Evolutionary conservation across 192 early-diverging fungal species (phyloP).

Genomic region (Dispira simplex): DNA sequence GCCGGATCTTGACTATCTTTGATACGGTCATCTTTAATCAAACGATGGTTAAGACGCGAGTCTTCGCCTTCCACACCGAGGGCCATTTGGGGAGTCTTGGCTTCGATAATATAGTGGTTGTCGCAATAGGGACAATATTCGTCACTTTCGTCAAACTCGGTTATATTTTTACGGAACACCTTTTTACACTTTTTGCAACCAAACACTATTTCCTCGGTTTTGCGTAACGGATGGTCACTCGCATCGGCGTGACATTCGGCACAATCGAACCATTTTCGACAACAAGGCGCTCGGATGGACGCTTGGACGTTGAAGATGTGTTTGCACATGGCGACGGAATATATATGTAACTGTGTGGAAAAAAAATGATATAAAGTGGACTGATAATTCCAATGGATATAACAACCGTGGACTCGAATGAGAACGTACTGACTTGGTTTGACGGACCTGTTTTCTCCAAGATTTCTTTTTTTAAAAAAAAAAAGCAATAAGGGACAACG

Average conservation of each 20-base stretch:
- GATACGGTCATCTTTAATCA: slow-evolving; percentile 35
- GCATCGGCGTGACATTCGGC: slow-evolving; percentile 83
- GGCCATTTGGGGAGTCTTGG: slow-evolving; percentile 69
- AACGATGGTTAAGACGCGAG: slow-evolving; percentile 54
- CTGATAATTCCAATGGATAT: no score
- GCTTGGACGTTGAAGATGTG: slow-evolving; percentile 97
- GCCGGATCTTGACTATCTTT: slow-evolving; percentile 13
- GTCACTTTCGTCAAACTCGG: slow-evolving; percentile 84
- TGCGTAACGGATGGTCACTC: slow-evolving; percentile 57
- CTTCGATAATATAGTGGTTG: slow-evolving; percentile 91
- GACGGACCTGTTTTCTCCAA: no score
- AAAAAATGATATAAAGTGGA: no score
- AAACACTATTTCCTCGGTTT: slow-evolving; percentile 84
- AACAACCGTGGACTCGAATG: no score
- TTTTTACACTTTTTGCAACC: slow-evolving; percentile 99
- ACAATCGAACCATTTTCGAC: slow-evolving; percentile 95
- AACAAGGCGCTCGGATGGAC: slow-evolving; percentile 82
- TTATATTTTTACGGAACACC: slow-evolving; percentile 85
- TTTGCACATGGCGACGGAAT: slow-evolving; percentile 59
- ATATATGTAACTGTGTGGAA: no score
- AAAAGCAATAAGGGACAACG: no score
- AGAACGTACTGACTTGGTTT: no score
- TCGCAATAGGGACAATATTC: slow-evolving; percentile 98
- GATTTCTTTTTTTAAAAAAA: no score
- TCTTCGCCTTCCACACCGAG: slow-evolving; percentile 91